Conservation (phyloP, 352 stramenopile species). For the Phytophthora crassamura region DNA sequence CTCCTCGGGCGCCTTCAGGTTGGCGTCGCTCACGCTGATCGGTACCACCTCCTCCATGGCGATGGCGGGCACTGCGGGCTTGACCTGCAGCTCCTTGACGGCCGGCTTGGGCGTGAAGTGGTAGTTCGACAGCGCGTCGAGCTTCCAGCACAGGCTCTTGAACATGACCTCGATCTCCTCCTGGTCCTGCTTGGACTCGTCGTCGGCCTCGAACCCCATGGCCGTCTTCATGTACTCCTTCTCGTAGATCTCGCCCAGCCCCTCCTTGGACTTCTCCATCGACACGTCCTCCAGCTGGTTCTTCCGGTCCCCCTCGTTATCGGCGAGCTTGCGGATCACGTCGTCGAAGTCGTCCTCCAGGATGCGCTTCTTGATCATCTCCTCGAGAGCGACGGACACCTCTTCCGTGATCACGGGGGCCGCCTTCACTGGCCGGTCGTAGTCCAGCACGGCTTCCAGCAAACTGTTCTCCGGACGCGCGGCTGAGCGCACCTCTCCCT, state of each 20-base stretch:
- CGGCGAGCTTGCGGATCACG: conserved; percentile 90
- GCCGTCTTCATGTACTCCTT: conserved; percentile 96
- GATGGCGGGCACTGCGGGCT: conserved; percentile 80
- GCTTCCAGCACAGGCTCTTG: conserved; percentile 94
- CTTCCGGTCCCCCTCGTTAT: conserved; percentile 78
- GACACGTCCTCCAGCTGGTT: conserved; percentile 93
- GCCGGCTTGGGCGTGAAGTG: conserved; percentile 95
- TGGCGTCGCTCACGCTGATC: conserved; percentile 86
- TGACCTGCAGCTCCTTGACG: conserved; percentile 91
- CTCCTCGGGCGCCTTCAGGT: conserved; percentile 84
- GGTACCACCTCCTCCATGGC: conserved; percentile 88
- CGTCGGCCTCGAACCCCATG: conserved; percentile 93
- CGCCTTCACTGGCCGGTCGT: conserved; percentile 92
- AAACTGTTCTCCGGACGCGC: conserved; percentile 93
- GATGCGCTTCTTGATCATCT: conserved; percentile 95
- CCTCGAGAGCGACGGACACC: conserved; percentile 92
- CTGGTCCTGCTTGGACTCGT: conserved; percentile 92
- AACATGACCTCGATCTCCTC: conserved; percentile 96
- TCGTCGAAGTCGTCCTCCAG: conserved; percentile 96
- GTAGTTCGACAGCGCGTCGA: conserved; percentile 96
- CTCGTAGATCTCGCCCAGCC: conserved; percentile 95
- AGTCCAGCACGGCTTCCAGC: conserved; percentile 93
- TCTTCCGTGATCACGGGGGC: conserved; percentile 93
- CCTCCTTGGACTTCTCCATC: conserved; percentile 92
- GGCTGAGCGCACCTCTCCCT: conserved; percentile 89